Base-by-base conservation (phyloP, 805 yeast genomes). In the Wickerhamomyces queroliae region DNA sequence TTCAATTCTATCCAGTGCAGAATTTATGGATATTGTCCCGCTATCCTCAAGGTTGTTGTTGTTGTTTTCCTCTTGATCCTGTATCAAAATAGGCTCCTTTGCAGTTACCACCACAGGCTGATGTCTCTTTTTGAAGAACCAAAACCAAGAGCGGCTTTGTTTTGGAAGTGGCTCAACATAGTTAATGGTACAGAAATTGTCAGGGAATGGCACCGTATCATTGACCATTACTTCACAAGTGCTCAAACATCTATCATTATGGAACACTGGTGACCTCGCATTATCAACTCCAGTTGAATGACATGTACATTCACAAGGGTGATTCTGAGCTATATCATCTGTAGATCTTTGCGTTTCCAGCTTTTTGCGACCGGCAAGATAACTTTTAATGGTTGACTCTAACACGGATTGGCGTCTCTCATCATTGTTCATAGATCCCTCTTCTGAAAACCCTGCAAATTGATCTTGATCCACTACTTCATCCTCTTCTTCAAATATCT, bases 401-500 rank as follows among this genome's bases (percentile, higher is more conserved):
- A 22, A 23, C 15, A 30, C 16, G 22, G 22, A 12, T 18, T 30
- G 33, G 8, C 10, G 15, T 30, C 22, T 5, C 2, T 35, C 39
- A 8, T 23, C 32, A 3, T 32, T 36, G 6, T 30, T n/a, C 15
- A 23, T 17, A 24, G 17, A 10, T 4, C 8, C 13, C 10, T 28
- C 29, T 18, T 26, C 39, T 4, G 40, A 32, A 31, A 46, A 39
- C 10, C 41, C 42, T 22, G 30, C 33, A 20, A 41, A 43, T 23
- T 33, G 37, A 5, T 33, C 39, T 7, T 38, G 36, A 8, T 29
- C 38, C n/a, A n/a, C n/a, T 16, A 24, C 39, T 12, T 29, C 43
- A 17, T 24, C 29, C 36, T 62, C 67, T 17, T 53, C 49, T 12
- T 67, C 33, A 30, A n/a, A 8, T 5, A 30, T 18, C 12, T 21